These are phyloP conservation scores for Citrus trifoliata DNA, from an alignment of 345 rosid genomes.

Conservation along the genomic window DNA sequence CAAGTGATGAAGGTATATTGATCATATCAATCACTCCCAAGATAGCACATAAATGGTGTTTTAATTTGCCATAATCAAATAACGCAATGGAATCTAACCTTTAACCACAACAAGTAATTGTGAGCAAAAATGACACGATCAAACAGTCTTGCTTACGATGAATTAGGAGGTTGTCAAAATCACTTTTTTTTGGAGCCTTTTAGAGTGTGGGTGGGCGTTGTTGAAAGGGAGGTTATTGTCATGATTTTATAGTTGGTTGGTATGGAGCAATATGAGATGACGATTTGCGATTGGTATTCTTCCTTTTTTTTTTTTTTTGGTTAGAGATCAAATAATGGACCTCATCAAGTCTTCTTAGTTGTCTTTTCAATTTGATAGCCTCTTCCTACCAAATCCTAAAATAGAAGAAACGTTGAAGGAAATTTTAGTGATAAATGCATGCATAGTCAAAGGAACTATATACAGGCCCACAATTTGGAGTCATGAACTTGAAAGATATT, in stretches of 20 bases:
- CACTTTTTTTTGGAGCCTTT: neutral
- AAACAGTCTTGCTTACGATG: neutral
- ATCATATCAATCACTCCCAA: no score
- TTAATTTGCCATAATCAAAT: no score
- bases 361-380: slow-evolving; percentile 15
- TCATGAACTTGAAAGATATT: neutral
- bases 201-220: slow-evolving; percentile 12
- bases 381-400: slow-evolving; percentile 16
- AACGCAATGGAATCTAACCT: no score
- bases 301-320: no score
- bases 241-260: slow-evolving; percentile 5
- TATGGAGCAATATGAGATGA: slow-evolving; percentile 10
- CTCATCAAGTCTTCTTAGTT: neutral
- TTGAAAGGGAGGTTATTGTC: slow-evolving; percentile 9
- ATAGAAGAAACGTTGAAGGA: neutral
- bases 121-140: neutral
- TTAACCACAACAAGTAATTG: neutral
- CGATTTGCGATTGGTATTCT: neutral
- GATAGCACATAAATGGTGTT: no score
- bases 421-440: neutral
- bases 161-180: slow-evolving; percentile 17
- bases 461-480: neutral
- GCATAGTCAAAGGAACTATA: neutral
- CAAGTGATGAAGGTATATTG: no score
- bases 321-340: neutral